Evolutionary conservation across 75 land plant genomes (phyloP).

Genomic region (Chamaecyparis obtusa): DNA sequence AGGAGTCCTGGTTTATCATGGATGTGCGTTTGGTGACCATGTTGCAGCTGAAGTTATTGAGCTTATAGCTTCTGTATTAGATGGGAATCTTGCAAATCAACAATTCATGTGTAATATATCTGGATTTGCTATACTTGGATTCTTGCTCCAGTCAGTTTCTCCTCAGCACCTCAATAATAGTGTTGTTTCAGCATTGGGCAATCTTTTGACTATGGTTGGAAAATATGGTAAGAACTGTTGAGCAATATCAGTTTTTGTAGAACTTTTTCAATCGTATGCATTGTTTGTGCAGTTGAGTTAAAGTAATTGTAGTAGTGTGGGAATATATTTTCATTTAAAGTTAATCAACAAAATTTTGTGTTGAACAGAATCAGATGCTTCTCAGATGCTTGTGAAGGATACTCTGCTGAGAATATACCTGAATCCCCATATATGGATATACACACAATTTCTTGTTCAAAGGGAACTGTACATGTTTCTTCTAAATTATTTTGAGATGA

Average conservation of each 20-base stretch:
- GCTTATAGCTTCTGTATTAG: slow-evolving; percentile 73
- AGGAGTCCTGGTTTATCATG: slow-evolving; percentile 13
- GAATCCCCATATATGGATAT: slow-evolving; percentile 81
- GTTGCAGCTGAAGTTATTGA: slow-evolving; percentile 81
- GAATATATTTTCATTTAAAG: background rate
- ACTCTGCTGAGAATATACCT: slow-evolving; percentile 66
- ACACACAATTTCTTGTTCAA: slow-evolving; percentile 68
- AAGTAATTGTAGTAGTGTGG: background rate
- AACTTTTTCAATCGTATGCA: background rate
- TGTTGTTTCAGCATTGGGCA: slow-evolving; percentile 68
- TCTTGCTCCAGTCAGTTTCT: slow-evolving; percentile 83
- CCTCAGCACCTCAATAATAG: slow-evolving; percentile 71
- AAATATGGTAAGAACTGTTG: slow-evolving; percentile 48
- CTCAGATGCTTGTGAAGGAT: slow-evolving; percentile 72
- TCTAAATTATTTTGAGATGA: slow-evolving; percentile 68
- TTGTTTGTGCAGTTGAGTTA: slow-evolving; percentile 3
- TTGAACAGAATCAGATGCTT: slow-evolving; percentile 41
- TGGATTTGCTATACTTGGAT: slow-evolving; percentile 82
- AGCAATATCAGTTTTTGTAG: background rate
- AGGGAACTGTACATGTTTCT: slow-evolving; percentile 80
- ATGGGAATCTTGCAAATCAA: slow-evolving; percentile 79
- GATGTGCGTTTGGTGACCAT: slow-evolving; percentile 42
- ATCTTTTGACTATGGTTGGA: slow-evolving; percentile 53
- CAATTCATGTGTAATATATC: slow-evolving; percentile 78
- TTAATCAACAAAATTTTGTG: background rate